Percentiles rank a stretch among this genome's conserved stretches.
Evolutionary conservation across 164 flowering plant species (phyloP).

Genomic region (Stephania japonica): DNA sequence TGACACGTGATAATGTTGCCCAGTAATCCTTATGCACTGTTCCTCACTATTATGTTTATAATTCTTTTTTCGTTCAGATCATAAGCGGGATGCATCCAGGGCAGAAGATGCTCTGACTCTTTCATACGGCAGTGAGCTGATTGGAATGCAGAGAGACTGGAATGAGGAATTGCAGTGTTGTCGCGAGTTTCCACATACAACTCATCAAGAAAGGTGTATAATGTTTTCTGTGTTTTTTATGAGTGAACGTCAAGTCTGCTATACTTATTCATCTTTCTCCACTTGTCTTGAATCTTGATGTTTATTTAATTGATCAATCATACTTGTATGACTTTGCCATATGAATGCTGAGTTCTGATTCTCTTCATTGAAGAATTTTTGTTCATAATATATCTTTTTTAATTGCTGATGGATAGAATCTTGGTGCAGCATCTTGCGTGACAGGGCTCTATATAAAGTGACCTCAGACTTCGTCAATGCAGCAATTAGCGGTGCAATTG

Average conservation of each 20-base stretch:
- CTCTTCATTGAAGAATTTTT: background rate
- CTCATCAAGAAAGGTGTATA: slow-evolving; percentile 80
- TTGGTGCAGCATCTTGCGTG: slow-evolving; percentile 80
- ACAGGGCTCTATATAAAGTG: slow-evolving; percentile 94
- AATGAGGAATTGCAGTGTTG: slow-evolving; percentile 99
- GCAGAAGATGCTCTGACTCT: slow-evolving; percentile 95
- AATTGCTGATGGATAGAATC: slow-evolving; percentile 1
- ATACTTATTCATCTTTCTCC: background rate
- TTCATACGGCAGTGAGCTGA: slow-evolving; percentile 88
- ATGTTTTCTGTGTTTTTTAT: slow-evolving; percentile 2
- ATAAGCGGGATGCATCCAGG: slow-evolving; percentile 89
- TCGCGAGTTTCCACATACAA: slow-evolving; percentile 83
- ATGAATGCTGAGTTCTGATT: background rate
- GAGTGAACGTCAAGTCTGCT: background rate
- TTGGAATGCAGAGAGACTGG: slow-evolving; percentile 99
- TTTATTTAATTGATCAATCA: background rate
- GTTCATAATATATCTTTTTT: background rate
- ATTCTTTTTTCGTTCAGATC: slow-evolving; percentile 43
- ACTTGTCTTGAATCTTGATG: background rate
- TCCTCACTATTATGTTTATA: background rate
- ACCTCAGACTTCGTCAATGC: slow-evolving; percentile 98
- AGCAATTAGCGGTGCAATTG: slow-evolving; percentile 90
- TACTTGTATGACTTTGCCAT: background rate
- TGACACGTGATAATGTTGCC: background rate
- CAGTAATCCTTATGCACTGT: too few relatives aligned